Conservation (phyloP, 768 basidiomycete species). For the Mycena maculata region DNA sequence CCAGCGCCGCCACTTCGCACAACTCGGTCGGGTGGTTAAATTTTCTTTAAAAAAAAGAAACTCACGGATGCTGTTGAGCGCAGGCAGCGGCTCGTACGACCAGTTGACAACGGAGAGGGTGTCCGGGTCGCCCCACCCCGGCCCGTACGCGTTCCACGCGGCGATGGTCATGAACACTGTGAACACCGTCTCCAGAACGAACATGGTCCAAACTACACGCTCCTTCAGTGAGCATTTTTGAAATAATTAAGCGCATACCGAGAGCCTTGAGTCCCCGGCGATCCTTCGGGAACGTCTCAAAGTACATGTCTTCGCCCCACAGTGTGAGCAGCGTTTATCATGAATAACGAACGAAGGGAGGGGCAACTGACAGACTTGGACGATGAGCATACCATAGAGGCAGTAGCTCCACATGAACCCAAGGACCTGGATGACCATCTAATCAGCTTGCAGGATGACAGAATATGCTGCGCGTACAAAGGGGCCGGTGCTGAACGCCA, state of each 20-base stretch:
- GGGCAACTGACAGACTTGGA: slow-evolving; percentile 19
- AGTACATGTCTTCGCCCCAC: slow-evolving; percentile 25
- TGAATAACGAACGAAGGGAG: background rate
- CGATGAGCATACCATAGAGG: slow-evolving; percentile 22
- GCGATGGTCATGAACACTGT: slow-evolving; percentile 31
- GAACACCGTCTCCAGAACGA: slow-evolving; percentile 28
- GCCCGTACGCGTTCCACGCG: slow-evolving; percentile 31
- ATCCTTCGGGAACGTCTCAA: slow-evolving; percentile 23
- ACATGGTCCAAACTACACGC: slow-evolving; percentile 24
- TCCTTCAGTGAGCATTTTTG: background rate
- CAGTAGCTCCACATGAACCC: slow-evolving; percentile 17
- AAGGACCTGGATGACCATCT: background rate
- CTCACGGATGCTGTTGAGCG: slow-evolving; percentile 27
- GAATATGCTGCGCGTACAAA: background rate
- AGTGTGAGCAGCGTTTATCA: background rate
- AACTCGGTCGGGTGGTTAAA: no score
- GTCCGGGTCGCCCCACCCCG: slow-evolving; percentile 30
- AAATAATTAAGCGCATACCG: background rate
- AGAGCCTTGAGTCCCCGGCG: slow-evolving; percentile 10
- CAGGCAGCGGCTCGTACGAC: slow-evolving; percentile 21
- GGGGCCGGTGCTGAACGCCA: no score
- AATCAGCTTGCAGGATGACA: no score
- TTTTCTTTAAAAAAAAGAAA: no score
- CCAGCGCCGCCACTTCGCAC: slow-evolving; percentile 25
- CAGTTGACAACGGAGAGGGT: slow-evolving; percentile 25